Evolutionary conservation across 2,329 filamentous ascomycete genomes (phyloP).

Genomic region (Fonsecaea pedrosoi): DNA sequence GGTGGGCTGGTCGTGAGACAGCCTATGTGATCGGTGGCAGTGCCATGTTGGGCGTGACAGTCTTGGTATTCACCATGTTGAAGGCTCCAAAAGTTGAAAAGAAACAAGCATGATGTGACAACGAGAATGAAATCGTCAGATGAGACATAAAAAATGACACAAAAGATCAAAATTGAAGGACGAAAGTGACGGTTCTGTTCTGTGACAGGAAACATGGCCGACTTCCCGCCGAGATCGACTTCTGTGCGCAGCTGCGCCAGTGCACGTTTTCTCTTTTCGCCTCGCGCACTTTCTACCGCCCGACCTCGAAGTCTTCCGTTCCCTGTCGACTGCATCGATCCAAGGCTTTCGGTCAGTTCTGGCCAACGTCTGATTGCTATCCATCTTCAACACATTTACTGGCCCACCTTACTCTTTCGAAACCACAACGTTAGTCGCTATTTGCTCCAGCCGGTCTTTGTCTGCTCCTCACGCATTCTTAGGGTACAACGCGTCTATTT

Average conservation of each 20-base stretch:
- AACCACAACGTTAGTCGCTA: not conserved
- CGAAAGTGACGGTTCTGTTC: not conserved
- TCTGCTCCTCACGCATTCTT: not conserved
- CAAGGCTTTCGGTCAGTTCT: not conserved
- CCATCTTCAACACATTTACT: not conserved
- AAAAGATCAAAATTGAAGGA: not conserved
- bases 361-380: not conserved
- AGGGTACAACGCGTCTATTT: not conserved
- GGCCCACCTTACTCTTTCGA: not conserved
- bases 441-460: not conserved
- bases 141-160: not conserved
- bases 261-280: not conserved
- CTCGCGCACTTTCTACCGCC: not conserved
- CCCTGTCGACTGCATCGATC: not conserved
- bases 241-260: not conserved
- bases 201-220: not conserved
- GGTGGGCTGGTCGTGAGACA: constrained; percentile 91
- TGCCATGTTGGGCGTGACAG: constrained; percentile 74
- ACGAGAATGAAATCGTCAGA: not conserved
- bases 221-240: not conserved
- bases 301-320: not conserved
- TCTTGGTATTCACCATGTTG: constrained; percentile 28
- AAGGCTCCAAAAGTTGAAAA: constrained; percentile 29
- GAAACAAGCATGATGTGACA: constrained; percentile 7
- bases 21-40: constrained; percentile 82